Evolutionary conservation across 2,329 filamentous ascomycete species (phyloP).

Genomic region (Akanthomyces uredinophilus): DNA sequence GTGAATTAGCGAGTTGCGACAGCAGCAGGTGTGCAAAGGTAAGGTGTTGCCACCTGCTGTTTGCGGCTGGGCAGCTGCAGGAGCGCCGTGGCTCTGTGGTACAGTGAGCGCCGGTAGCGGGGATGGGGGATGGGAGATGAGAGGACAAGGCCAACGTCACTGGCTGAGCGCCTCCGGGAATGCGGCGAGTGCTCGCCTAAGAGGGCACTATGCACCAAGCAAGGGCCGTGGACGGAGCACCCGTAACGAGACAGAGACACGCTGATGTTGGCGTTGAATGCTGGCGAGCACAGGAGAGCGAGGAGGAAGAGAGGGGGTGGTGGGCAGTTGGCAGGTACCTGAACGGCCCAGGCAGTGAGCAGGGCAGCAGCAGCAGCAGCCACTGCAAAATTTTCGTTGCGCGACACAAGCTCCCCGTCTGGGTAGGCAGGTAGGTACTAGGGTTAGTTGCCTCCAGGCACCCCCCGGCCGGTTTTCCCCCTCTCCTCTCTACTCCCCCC

Average conservation of each 20-base stretch:
- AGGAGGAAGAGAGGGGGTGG: background rate
- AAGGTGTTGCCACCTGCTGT: slow-evolving; percentile 4
- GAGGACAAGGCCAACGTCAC: background rate
- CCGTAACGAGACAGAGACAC: background rate
- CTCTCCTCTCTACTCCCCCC: background rate
- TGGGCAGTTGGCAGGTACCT: slow-evolving; percentile 1
- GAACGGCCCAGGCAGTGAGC: background rate
- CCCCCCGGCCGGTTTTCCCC: background rate
- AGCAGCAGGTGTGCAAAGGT: background rate
- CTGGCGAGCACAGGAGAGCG: background rate
- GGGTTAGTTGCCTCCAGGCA: background rate
- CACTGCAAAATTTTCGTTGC: background rate
- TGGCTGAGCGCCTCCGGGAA: background rate
- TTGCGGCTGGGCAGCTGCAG: slow-evolving; percentile 7
- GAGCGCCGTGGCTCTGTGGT: background rate
- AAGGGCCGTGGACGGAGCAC: too few species aligned
- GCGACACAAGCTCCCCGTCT: background rate
- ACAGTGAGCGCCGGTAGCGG: slow-evolving; percentile 3
- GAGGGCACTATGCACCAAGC: background rate
- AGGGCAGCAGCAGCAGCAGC: background rate
- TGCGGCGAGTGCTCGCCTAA: background rate
- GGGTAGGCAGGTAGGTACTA: too few species aligned
- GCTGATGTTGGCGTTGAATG: background rate
- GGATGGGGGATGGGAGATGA: background rate
- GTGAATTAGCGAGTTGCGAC: background rate